Conservation (phyloP, 805 yeast species). For the Myxozyma kluyveri region DNA sequence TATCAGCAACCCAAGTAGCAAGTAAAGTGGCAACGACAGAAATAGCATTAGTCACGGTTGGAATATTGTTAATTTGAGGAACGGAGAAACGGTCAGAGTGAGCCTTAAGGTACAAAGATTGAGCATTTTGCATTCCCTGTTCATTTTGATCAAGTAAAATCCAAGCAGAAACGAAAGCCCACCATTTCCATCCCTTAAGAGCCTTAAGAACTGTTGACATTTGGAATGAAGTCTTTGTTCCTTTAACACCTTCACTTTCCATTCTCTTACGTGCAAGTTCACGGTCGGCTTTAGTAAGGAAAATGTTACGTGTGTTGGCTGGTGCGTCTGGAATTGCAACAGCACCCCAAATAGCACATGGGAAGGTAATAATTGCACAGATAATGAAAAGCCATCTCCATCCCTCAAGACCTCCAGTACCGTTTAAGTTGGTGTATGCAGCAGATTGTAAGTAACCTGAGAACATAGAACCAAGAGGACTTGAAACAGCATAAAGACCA, state of each 20-base stretch:
- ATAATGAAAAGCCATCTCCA: slow-evolving; percentile 71
- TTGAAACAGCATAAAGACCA: slow-evolving; percentile 43
- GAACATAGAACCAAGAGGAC: slow-evolving; percentile 45
- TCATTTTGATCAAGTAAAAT: slow-evolving; percentile 36
- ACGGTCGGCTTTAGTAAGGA: slow-evolving; percentile 39
- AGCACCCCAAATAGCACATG: slow-evolving; percentile 42
- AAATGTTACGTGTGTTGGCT: slow-evolving; percentile 37
- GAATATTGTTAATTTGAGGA: slow-evolving; percentile 43
- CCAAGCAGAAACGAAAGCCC: slow-evolving; percentile 39
- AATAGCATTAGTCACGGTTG: slow-evolving; percentile 45
- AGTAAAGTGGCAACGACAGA: slow-evolving; percentile 45
- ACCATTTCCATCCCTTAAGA: slow-evolving; percentile 38
- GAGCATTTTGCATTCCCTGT: slow-evolving; percentile 11
- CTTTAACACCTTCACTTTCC: slow-evolving; percentile 33
- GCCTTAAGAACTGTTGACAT: slow-evolving; percentile 31
- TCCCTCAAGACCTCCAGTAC: slow-evolving; percentile 44
- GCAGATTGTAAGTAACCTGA: slow-evolving; percentile 48
- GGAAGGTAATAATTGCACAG: slow-evolving; percentile 52
- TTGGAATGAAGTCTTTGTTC: slow-evolving; percentile 29
- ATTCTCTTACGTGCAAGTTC: slow-evolving; percentile 37
- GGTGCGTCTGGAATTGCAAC: slow-evolving; percentile 56
- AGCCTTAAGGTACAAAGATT: slow-evolving; percentile 16
- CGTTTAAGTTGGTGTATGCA: slow-evolving; percentile 43
- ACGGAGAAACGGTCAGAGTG: slow-evolving; percentile 34
- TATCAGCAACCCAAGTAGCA: slow-evolving; percentile 19